phyloP scores from a whole-genome alignment of 2,329 filamentous ascomycete genomes.

The Penicillium sp. region DNA sequence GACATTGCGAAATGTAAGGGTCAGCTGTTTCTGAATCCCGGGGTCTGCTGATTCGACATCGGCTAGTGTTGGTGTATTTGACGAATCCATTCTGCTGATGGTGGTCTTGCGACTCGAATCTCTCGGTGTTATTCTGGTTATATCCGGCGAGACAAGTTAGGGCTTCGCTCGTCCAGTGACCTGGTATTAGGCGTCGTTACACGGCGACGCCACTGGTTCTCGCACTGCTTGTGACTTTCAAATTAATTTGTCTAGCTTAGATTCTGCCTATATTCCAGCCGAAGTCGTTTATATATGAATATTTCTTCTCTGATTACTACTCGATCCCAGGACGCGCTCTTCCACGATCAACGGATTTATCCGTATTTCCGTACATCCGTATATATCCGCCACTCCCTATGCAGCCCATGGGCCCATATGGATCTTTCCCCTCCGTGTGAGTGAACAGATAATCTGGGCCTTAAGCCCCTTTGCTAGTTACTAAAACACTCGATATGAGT shows the following conservation, averaged over 20 bases:
- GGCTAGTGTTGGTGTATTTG: background rate
- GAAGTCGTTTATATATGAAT: background rate
- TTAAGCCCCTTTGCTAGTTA: too few relatives aligned
- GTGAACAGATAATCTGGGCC: background rate
- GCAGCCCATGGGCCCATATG: background rate
- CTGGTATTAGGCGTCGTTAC: background rate
- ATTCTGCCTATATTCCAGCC: background rate
- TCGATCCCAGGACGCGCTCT: background rate
- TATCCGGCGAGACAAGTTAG: background rate
- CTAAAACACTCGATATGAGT: too few relatives aligned
- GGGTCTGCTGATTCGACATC: background rate
- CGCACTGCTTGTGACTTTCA: background rate
- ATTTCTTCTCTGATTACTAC: background rate
- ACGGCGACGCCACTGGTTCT: background rate
- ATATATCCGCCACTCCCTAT: background rate
- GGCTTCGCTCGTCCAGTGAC: background rate
- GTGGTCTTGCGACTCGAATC: background rate
- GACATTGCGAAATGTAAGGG: slow-evolving; percentile 33
- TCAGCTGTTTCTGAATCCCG: slow-evolving; percentile 27
- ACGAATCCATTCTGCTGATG: background rate
- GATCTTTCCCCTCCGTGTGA: background rate
- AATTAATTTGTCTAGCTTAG: background rate
- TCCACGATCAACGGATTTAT: background rate
- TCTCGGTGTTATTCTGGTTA: background rate
- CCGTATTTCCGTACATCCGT: background rate